Conservation (phyloP, 1,284 basidiomycete species). For the Malassezia obtusa region DNA sequence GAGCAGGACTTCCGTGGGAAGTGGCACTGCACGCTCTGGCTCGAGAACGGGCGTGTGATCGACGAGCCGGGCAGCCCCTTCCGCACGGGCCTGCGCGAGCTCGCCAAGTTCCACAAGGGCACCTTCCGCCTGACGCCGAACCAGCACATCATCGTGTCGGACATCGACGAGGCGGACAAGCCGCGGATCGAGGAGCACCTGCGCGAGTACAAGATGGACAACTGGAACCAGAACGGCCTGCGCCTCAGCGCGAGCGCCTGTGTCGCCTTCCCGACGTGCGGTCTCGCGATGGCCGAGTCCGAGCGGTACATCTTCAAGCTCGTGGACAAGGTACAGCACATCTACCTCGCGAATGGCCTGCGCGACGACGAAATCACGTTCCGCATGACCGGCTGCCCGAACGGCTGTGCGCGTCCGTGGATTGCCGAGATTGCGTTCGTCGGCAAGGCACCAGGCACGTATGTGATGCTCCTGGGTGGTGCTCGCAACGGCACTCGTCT, state of each 20-base stretch:
- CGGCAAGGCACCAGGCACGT: conserved; percentile 87
- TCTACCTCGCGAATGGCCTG: conserved; percentile 84
- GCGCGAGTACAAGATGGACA: conserved; percentile 80
- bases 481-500: conserved; percentile 84
- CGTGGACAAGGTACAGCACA: conserved; percentile 81
- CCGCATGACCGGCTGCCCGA: conserved; percentile 63
- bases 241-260: conserved; percentile 61
- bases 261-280: conserved; percentile 91
- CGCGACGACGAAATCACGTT: conserved; percentile 89
- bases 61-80: conserved; percentile 81
- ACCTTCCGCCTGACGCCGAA: conserved; percentile 75
- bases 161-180: conserved; percentile 57
- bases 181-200: conserved; percentile 72
- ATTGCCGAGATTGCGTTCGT: conserved; percentile 90
- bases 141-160: conserved; percentile 84
- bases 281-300: conserved; percentile 88
- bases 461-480: conserved; percentile 90
- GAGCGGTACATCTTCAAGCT: conserved; percentile 89
- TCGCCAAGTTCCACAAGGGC: conserved; percentile 88
- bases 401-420: conserved; percentile 61
- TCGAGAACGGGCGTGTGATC: conserved; percentile 94
- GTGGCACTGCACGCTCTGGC: conserved; percentile 86
- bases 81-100: conserved; percentile 84
- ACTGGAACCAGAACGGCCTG: conserved; percentile 68
- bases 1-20: conserved; percentile 72